Base-by-base conservation (phyloP, 2,329 filamentous ascomycete species). In the Ophiosphaerella korrae region DNA sequence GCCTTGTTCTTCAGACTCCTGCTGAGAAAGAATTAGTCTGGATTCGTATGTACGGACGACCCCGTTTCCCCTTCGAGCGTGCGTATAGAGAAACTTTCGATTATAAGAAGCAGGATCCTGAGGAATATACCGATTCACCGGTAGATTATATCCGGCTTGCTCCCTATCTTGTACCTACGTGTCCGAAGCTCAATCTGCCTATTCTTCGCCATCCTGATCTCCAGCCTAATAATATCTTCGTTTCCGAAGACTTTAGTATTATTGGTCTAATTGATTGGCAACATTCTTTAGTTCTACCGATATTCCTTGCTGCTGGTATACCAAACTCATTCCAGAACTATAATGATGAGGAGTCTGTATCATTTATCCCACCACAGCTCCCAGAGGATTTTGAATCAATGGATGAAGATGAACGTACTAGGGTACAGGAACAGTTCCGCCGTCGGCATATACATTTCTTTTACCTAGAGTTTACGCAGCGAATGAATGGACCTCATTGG, bases 251-350 rank as follows among this genome's bases (percentile, higher is more conserved):
- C 26, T 59, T 64, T 41, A 65, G 70, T 7, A 71, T 78, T 18
- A 61, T 60, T 24, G 52, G 71, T 26, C 52, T 78, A 1, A 75
- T 78, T 32, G 75, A 79, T 51, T 78, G 74, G 75, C 74, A 78
- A 56, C 66, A 77, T 54, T 61, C 60, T 34, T 38, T 64, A 2
- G 57, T 69, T 23, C 67, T 76, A n/a, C 75, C 74, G 3, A 68
- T 70, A 8, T 71, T 74, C 42, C 62, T 76, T 5, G 60, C 65
- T 11, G 64, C 70, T 32, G 71, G 72, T 2, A 74, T 79, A 40
- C 76, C 75, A 21, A 60, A 62, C 6, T 55, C 56, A 24, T 73
- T 78, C 51, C 67, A 76, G 53, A 77, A 78, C 48, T 77, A 75
- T 53, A 57, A 62, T 23, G 72, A 74, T 51, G 54, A 47, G 36